Evolutionary conservation across 495 filamentous ascomycete genomes (phyloP).

Genomic region (Parachaetomium inaequale): DNA sequence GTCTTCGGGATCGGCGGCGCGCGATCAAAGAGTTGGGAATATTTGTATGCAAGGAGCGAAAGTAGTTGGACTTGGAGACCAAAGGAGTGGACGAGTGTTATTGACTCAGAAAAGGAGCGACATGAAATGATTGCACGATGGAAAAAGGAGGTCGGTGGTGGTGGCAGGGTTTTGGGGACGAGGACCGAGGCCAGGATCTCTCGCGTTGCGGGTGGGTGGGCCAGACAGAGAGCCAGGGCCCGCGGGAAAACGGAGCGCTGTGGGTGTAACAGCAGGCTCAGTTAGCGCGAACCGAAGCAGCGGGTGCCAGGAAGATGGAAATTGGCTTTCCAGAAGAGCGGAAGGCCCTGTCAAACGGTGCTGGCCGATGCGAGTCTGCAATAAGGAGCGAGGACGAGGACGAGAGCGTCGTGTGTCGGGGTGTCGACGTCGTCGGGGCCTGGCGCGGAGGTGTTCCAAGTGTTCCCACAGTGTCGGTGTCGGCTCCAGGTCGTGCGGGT

Average conservation of each 20-base stretch:
- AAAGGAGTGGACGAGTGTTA: constrained; percentile 36
- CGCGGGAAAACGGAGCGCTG: constrained; percentile 14
- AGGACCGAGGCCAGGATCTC: constrained; percentile 20
- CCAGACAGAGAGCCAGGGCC: constrained; percentile 13
- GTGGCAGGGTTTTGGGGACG: constrained; percentile 16
- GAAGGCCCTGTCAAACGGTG: background rate
- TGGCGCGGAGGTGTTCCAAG: background rate
- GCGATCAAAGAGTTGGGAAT: constrained; percentile 15
- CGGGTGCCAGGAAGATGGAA: constrained; percentile 17
- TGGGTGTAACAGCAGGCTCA: constrained; percentile 11
- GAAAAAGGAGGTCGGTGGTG: constrained; percentile 23
- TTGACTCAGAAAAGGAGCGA: constrained; percentile 32
- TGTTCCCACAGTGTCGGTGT: background rate
- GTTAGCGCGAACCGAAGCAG: constrained; percentile 26
- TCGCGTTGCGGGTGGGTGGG: constrained; percentile 25
- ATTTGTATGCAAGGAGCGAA: constrained; percentile 22
- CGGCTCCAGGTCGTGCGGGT: background rate
- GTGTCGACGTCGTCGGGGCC: background rate
- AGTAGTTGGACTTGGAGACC: constrained; percentile 15
- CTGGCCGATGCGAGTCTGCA: constrained; percentile 13
- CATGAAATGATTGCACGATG: constrained; percentile 33
- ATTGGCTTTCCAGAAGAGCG: constrained; percentile 14
- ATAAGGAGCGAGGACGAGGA: background rate
- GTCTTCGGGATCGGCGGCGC: constrained; percentile 15
- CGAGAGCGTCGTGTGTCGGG: background rate